phyloP scores from a whole-genome alignment of 225 moss, liverwort and hornwort genomes.

The Physcomitrium patens region DNA sequence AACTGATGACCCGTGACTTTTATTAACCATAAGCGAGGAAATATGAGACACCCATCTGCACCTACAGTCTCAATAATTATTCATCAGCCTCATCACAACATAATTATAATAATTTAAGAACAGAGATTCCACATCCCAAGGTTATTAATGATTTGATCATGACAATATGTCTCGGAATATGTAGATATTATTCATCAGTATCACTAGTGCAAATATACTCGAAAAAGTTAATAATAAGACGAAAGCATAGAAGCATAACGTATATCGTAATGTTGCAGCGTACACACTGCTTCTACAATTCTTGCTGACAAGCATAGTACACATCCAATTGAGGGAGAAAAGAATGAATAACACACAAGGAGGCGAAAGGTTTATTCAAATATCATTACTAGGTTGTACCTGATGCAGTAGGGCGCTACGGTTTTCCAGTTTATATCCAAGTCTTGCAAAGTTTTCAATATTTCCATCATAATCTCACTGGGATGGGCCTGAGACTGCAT shows the following conservation, averaged over 20 bases:
- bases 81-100: background rate
- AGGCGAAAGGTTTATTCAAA: background rate
- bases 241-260: background rate
- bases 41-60: constrained; percentile 46
- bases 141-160: background rate
- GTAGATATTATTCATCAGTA: background rate
- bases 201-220: background rate
- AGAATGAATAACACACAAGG: too few species aligned
- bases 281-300: too few species aligned
- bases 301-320: background rate
- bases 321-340: background rate
- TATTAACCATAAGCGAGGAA: constrained; percentile 21
- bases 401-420: constrained; percentile 34
- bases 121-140: constrained; percentile 1
- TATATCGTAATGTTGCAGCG: background rate
- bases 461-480: constrained; percentile 36
- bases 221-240: background rate
- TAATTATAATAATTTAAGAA: background rate
- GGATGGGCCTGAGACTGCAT: constrained; percentile 40
- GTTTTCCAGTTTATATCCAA: constrained; percentile 39
- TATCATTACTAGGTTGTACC: constrained; percentile 7
- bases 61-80: constrained; percentile 20
- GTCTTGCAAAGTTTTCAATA: constrained; percentile 33
- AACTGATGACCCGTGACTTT: constrained; percentile 36
- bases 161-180: background rate